Percentiles rank a stretch among this genome's conserved stretches.
These are phyloP conservation scores for Chalciporus chontae DNA, from an alignment of 768 basidiomycete genomes.

Conservation along the genomic window DNA sequence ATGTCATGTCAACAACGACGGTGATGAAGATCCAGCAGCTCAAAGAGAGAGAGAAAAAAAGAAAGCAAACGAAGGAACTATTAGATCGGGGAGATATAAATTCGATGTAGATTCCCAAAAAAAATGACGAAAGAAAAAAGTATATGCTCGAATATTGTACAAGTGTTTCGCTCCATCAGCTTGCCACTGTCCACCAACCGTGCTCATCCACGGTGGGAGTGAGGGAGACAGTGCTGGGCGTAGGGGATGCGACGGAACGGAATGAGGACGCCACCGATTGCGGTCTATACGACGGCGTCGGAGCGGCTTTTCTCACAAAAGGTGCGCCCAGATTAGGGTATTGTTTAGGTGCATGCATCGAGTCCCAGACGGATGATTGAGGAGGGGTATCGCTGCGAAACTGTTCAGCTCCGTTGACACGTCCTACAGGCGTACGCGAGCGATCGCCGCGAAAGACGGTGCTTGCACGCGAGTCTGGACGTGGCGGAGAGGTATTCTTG, in stretches of 20 bases:
- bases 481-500: constrained; percentile 44
- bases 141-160: constrained; percentile 5
- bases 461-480: constrained; percentile 76
- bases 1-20: constrained; percentile 9
- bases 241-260: constrained; percentile 56
- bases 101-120: constrained; percentile 15
- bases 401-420: constrained; percentile 25
- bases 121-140: neutral
- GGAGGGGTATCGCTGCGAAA: constrained; percentile 48
- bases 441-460: constrained; percentile 53
- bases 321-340: constrained; percentile 19
- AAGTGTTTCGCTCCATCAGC: neutral
- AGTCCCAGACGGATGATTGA: constrained; percentile 65
- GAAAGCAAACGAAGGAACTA: constrained; percentile 1
- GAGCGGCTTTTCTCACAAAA: constrained; percentile 13
- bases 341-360: constrained; percentile 52
- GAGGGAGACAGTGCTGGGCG: constrained; percentile 71
- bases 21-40: too few relatives aligned
- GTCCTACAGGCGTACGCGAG: constrained; percentile 48
- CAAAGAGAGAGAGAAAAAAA: constrained; percentile 1
- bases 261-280: constrained; percentile 46
- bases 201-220: constrained; percentile 68
- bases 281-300: constrained; percentile 32
- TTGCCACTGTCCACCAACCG: constrained; percentile 70
- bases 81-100: constrained; percentile 24